Evolutionary conservation across 352 stramenopile species (phyloP).

Genomic region (Phytophthora pistaciae): DNA sequence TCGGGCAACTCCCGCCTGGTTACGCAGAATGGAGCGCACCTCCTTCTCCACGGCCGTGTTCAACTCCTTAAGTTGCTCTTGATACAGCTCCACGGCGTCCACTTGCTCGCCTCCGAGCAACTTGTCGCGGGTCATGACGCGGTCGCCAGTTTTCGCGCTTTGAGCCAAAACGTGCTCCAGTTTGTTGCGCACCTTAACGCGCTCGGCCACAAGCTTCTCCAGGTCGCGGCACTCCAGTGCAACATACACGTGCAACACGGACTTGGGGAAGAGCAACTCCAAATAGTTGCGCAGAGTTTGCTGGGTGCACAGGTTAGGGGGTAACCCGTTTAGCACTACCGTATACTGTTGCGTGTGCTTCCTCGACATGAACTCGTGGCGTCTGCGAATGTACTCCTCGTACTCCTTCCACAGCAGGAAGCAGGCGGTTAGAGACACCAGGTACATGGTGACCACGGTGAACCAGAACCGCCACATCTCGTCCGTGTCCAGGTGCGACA

Average conservation of each 20-base stretch:
- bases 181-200: slow-evolving; percentile 72
- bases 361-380: slow-evolving; percentile 81
- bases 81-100: slow-evolving; percentile 78
- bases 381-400: slow-evolving; percentile 73
- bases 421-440: slow-evolving; percentile 65
- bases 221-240: slow-evolving; percentile 78
- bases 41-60: slow-evolving; percentile 85
- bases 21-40: slow-evolving; percentile 70
- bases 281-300: slow-evolving; percentile 85
- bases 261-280: slow-evolving; percentile 75
- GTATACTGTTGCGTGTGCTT: slow-evolving; percentile 79
- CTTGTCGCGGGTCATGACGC: slow-evolving; percentile 52
- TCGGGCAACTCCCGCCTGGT: slow-evolving; percentile 66
- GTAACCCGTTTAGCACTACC: slow-evolving; percentile 78
- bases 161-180: slow-evolving; percentile 74
- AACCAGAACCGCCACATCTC: slow-evolving; percentile 72
- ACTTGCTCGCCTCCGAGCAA: slow-evolving; percentile 56
- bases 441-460: slow-evolving; percentile 74
- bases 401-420: slow-evolving; percentile 79
- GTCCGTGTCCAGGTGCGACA: slow-evolving; percentile 67
- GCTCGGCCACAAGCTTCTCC: slow-evolving; percentile 77
- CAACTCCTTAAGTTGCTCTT: slow-evolving; percentile 72
- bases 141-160: slow-evolving; percentile 69
- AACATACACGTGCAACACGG: slow-evolving; percentile 77
- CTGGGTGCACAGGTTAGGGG: slow-evolving; percentile 75